These are phyloP conservation scores for Lodderomyces parapsilosis DNA, from an alignment of 1,139 yeast species.

Conservation along the genomic window DNA sequence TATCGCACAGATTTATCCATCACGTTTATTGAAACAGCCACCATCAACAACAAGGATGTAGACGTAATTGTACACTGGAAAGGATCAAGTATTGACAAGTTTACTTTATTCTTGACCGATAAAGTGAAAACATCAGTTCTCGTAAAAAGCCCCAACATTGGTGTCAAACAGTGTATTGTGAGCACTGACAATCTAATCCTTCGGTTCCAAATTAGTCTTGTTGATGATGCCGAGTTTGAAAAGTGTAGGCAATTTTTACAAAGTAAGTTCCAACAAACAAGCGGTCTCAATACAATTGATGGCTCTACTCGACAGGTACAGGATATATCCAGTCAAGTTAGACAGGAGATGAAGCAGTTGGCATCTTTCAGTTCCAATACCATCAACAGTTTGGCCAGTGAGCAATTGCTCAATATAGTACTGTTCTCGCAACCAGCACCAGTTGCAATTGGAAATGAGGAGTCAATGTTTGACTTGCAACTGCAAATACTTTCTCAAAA, in stretches of 20 bases:
- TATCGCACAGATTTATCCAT: conserved; percentile 25
- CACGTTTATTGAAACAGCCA: conserved; percentile 15
- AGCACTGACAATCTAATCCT: conserved; percentile 18
- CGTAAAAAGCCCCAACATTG: conserved; percentile 25
- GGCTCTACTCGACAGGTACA: not conserved
- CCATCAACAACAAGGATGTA: conserved; percentile 7
- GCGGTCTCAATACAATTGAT: not conserved
- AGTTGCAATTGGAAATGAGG: not conserved
- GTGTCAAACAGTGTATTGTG: conserved; percentile 21
- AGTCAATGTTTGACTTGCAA: not conserved
- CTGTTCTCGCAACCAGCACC: not conserved
- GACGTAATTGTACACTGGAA: conserved; percentile 20
- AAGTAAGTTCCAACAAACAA: not conserved
- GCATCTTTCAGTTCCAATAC: no score
- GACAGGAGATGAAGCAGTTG: no score
- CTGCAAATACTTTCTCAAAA: not conserved
- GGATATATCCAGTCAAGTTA: not conserved
- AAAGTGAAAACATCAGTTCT: conserved; percentile 19
- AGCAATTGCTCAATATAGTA: not conserved
- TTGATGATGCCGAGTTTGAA: conserved; percentile 12
- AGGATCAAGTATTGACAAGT: conserved; percentile 18
- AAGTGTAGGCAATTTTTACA: conserved; percentile 13
- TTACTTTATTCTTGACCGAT: not conserved
- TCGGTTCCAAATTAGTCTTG: conserved; percentile 22
- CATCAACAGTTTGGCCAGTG: no score